Percentiles rank a stretch among this genome's conserved stretches.
These are phyloP conservation scores for Gossypium longicalyx DNA, from an alignment of 345 rosid species.

Conservation along the genomic window DNA sequence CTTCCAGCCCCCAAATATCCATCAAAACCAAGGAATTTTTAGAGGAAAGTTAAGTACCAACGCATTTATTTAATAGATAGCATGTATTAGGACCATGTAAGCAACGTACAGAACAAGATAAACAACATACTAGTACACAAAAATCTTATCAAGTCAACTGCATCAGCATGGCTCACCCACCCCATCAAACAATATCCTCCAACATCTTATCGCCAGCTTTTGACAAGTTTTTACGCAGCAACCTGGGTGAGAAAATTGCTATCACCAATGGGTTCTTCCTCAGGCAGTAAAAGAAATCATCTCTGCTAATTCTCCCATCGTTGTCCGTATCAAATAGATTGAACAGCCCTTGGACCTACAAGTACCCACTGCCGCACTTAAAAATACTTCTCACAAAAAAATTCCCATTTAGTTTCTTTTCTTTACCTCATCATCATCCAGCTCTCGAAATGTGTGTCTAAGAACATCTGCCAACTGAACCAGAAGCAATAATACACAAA, in stretches of 20 bases:
- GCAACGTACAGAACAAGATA: background rate
- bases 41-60: background rate
- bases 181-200: constrained; percentile 39
- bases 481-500: constrained; percentile 12
- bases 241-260: constrained; percentile 45
- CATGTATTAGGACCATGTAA: background rate
- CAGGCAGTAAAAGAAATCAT: constrained; percentile 52
- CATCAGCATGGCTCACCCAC: background rate
- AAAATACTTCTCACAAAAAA: background rate
- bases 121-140: background rate
- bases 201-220: constrained; percentile 20
- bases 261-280: constrained; percentile 68
- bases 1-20: too few species aligned
- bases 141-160: background rate
- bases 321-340: constrained; percentile 45
- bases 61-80: background rate
- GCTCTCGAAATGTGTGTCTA: constrained; percentile 47
- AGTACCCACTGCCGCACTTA: background rate
- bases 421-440: constrained; percentile 56
- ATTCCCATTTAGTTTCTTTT: background rate
- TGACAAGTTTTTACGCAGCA: constrained; percentile 23
- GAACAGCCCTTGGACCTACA: constrained; percentile 57
- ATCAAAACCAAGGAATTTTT: background rate
- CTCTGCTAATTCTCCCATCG: constrained; percentile 50
- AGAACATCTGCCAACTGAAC: constrained; percentile 59